A percentile compares a stretch with the other conserved stretches of the same genome.
phyloP scores from a whole-genome alignment of 139 green algal genomes.

The Nannochloris sp. region DNA sequence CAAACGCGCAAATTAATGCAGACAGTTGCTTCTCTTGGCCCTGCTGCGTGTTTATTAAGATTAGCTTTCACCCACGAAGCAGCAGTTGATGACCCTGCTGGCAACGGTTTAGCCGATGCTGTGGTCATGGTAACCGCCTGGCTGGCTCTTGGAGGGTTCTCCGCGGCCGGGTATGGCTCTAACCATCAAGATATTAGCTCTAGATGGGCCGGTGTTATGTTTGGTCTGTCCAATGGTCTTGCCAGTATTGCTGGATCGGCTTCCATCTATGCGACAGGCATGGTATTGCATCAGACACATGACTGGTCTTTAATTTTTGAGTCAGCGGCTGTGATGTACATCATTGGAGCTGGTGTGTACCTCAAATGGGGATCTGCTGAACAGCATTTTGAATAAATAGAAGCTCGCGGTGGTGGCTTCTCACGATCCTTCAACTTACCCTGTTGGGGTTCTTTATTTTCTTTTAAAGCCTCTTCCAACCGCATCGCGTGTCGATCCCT shows the following conservation, averaged over 20 bases:
- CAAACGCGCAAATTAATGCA: conserved; percentile 69
- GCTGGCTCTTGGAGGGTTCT: conserved; percentile 45
- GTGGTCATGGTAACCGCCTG: conserved; percentile 40
- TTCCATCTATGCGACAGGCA: conserved; percentile 48
- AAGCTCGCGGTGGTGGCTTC: no score
- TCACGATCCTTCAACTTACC: no score
- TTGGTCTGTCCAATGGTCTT: conserved; percentile 69
- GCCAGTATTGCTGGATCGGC: conserved; percentile 47
- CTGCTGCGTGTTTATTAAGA: conserved; percentile 52
- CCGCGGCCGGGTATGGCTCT: conserved; percentile 54
- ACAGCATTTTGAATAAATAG: conserved; percentile 57
- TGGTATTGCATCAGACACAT: conserved; percentile 41
- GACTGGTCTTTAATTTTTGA: conserved; percentile 55
- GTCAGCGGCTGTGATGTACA: conserved; percentile 44
- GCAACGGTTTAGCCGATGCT: conserved; percentile 18
- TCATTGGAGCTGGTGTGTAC: conserved; percentile 40
- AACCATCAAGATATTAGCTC: conserved; percentile 77
- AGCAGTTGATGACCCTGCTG: not conserved
- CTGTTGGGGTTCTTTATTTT: not conserved
- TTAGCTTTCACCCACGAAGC: conserved; percentile 28
- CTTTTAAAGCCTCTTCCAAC: not conserved
- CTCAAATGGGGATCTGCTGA: conserved; percentile 39
- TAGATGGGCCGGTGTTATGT: conserved; percentile 57
- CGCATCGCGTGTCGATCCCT: not conserved
- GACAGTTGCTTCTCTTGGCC: conserved; percentile 41